Evolutionary conservation across 2,329 filamentous ascomycete species (phyloP), one percentile per base, ranked within the genome.

Genomic region (Alternaria angustiovoidea): DNA sequence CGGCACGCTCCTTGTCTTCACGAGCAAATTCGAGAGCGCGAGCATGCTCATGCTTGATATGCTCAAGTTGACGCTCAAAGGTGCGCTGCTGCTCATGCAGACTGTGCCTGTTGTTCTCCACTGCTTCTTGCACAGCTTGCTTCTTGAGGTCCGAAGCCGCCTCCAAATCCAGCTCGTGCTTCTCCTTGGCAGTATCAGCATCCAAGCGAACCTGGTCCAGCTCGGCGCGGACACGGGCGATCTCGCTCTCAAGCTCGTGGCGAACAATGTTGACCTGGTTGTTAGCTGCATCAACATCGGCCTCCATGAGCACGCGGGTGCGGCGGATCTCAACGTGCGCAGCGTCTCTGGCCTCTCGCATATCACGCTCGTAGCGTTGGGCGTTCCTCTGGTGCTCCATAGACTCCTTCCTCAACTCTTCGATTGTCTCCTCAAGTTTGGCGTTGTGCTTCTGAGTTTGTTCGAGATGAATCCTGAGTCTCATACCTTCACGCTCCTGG

Each of bases 191-290:
- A 3, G 91, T 93, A 71, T 97, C 92, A 9, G 89, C 87, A 64
- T 97, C 93, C 73, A 95, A 84, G 72, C 86, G 90, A 57, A 91
- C 85, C 68, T 89, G 89, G 64, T 97, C 92, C 43, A 96, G 81
- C 75, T 96, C 91, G 20, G 85, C 81, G 54, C 92, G 89, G 28
- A 93, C 81, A 70, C 89, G 89, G 26, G 85, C 80, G 61, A 95
- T 86, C 75, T 96, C 91, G 59, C 90, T 88, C 75, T 97, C 93
- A 11, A 96, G 86, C 71, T 94, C 91, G 47, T 91, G 88, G 53
- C 93, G 90, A 28, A 94, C 88, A 55, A 91, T 86, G 72, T 96
- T 94, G 77, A 94, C 91, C 71, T 96, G 90, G 75, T 92, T 89
- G 73, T 94, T 95, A 52, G 94, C 91, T 39, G 88, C 84, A 59